Evolutionary conservation across 2,329 filamentous ascomycete genomes (phyloP).

Genomic region (Macroventuria anomochaeta): DNA sequence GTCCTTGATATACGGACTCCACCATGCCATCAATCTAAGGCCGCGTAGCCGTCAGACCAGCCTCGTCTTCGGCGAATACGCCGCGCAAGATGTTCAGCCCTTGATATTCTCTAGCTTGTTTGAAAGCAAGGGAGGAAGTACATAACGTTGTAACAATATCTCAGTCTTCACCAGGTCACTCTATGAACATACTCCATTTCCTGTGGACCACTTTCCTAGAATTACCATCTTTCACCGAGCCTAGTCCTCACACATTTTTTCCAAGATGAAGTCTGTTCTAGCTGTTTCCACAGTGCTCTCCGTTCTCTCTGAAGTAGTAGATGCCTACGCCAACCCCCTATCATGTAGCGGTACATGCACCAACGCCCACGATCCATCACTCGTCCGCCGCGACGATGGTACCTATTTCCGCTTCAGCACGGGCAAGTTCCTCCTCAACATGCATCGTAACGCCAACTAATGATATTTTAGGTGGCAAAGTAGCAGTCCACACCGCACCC

Average conservation of each 20-base stretch:
- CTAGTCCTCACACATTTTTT: neutral
- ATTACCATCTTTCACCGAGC: too few species aligned
- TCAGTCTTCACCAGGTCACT: neutral
- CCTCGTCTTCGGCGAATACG: conserved; percentile 3
- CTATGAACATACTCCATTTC: neutral
- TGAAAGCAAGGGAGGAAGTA: neutral
- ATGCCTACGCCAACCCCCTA: conserved; percentile 47
- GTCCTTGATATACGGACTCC: neutral
- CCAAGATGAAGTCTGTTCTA: conserved; percentile 6
- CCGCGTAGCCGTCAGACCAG: neutral
- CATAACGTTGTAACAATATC: neutral
- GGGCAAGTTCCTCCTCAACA: conserved; percentile 9
- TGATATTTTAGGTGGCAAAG: conserved; percentile 43
- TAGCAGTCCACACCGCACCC: conserved; percentile 55
- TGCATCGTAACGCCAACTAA: too few species aligned
- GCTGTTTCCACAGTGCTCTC: conserved; percentile 2
- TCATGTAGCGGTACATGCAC: conserved; percentile 49
- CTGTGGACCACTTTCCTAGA: neutral
- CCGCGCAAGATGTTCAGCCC: neutral
- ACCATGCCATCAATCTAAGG: neutral
- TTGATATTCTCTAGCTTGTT: neutral
- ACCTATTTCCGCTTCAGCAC: conserved; percentile 61
- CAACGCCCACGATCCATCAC: conserved; percentile 55
- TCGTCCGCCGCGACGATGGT: conserved; percentile 56
- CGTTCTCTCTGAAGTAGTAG: conserved; percentile 6